Evolutionary conservation across 192 early-diverging fungal genomes (phyloP).

Genomic region (Coemansia sp.): DNA sequence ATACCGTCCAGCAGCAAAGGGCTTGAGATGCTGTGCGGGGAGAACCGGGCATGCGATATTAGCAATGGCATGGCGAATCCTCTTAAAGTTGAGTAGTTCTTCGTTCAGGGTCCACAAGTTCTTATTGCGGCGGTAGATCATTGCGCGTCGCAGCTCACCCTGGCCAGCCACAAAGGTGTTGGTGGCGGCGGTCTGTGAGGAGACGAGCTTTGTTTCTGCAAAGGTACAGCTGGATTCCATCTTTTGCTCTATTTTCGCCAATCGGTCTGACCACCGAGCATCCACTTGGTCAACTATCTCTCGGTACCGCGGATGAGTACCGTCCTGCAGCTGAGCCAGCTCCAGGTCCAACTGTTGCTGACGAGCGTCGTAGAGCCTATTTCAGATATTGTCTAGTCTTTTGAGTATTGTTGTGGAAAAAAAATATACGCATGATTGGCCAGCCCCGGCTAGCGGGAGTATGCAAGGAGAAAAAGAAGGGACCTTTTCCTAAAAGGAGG

Average conservation of each 20-base stretch:
- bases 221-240: conserved; percentile 22
- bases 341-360: conserved; percentile 45
- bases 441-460: conserved; percentile 3
- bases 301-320: conserved; percentile 47
- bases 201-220: conserved; percentile 25
- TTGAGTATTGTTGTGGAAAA: not conserved
- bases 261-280: conserved; percentile 43
- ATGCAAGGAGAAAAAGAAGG: conserved; percentile 6
- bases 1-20: conserved; percentile 11
- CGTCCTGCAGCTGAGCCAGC: conserved; percentile 39
- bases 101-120: conserved; percentile 45
- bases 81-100: conserved; percentile 38
- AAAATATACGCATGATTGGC: not conserved
- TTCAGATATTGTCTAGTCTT: not conserved
- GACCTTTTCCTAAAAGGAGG: not conserved
- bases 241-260: conserved; percentile 35
- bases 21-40: not conserved
- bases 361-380: conserved; percentile 47
- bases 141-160: conserved; percentile 34
- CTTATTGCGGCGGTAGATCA: conserved; percentile 36
- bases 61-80: conserved; percentile 32
- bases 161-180: conserved; percentile 25
- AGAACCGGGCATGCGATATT: conserved; percentile 25
- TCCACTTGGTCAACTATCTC: conserved; percentile 39
- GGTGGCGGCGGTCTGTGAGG: conserved; percentile 14